Evolutionary conservation across 371 early-diverging fungal species (phyloP), one percentile per base, ranked within the genome.

Genomic region (Syncephalastrum sp.): DNA sequence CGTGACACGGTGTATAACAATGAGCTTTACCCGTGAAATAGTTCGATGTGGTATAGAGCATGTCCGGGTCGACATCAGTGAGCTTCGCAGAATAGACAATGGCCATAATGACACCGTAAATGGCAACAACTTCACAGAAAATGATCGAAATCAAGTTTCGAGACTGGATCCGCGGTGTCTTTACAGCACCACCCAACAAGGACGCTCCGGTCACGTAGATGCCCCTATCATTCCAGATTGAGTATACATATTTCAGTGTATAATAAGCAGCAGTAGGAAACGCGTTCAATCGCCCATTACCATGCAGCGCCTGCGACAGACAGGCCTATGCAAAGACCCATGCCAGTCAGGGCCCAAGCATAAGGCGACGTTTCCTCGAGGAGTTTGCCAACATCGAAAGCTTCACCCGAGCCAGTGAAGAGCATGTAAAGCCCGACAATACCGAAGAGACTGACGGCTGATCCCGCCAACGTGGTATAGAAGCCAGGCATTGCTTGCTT

Each of bases 81-180:
- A 96, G 69, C 70, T 95, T 96, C 17, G 93, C 82, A 6, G 91
- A 89, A 68, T 95, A 96, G 49, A 98, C 93, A 64, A 98, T 97
- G 46, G 96, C 94, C 87, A 97, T 94, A 67, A 98, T 96, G 52
- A 98, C 86, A 58, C 98, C 98, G 71, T 98, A 98, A 63, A 98
- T 98, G 60, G 97, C 98, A 8, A 98, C 98, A 60, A 95, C 98
- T 80, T 98, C 98, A 79, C 97, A 98, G 67, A 98, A 97, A 75
- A 97, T 96, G 59, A 98, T 93, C 61, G 93, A 86, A 78, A 98
- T 96, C 61, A 98, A 82, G 82, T 97, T 98, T 79, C 96, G 92
- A 19, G 96, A 96, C 55, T 90, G 86, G 64, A 98, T 96, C 45
- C 97, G 86, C 57, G 97, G 99, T 4, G 94, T 86, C 59, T 85